These are phyloP conservation scores for Monilinia vaccinii-corymbosi DNA, from an alignment of 2,329 filamentous ascomycete genomes.

Conservation along the genomic window DNA sequence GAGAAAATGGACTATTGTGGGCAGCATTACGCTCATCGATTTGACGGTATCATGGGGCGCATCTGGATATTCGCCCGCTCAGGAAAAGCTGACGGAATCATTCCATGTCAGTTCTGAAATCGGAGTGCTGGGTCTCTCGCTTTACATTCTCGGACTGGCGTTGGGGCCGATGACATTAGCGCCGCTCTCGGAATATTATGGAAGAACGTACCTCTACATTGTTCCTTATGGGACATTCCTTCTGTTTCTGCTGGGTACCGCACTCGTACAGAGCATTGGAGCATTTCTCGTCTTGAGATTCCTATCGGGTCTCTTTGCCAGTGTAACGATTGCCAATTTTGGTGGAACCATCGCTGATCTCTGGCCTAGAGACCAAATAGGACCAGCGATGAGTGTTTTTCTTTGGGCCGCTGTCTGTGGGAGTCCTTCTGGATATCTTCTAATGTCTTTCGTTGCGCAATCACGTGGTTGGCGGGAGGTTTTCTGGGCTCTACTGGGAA, in stretches of 20 bases:
- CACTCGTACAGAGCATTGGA: constrained; percentile 33
- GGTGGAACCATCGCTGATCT: constrained; percentile 30
- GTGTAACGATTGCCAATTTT: constrained; percentile 32
- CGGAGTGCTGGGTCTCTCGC: constrained; percentile 36
- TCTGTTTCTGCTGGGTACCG: constrained; percentile 35
- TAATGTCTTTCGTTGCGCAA: constrained; percentile 14
- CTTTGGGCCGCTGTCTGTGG: constrained; percentile 36
- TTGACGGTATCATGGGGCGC: constrained; percentile 36
- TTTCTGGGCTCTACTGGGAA: constrained; percentile 15
- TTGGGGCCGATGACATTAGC: constrained; percentile 31
- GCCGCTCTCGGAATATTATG: constrained; percentile 34
- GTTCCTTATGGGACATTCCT: constrained; percentile 43
- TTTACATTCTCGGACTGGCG: constrained; percentile 39
- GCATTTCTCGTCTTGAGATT: constrained; percentile 36
- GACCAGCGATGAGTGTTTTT: constrained; percentile 32
- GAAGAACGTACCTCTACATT: constrained; percentile 35
- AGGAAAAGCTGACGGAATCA: constrained; percentile 34
- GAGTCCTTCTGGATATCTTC: constrained; percentile 31
- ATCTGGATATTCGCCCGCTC: constrained; percentile 38
- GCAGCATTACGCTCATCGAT: constrained; percentile 28
- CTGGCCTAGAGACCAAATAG: constrained; percentile 19
- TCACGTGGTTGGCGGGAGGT: constrained; percentile 10
- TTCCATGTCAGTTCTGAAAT: constrained; percentile 34
- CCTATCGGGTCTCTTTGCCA: constrained; percentile 37
- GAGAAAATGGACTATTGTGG: constrained; percentile 30